These are phyloP conservation scores for Nicotiana undulata DNA, from an alignment of 257 asterid species.

Conservation along the genomic window DNA sequence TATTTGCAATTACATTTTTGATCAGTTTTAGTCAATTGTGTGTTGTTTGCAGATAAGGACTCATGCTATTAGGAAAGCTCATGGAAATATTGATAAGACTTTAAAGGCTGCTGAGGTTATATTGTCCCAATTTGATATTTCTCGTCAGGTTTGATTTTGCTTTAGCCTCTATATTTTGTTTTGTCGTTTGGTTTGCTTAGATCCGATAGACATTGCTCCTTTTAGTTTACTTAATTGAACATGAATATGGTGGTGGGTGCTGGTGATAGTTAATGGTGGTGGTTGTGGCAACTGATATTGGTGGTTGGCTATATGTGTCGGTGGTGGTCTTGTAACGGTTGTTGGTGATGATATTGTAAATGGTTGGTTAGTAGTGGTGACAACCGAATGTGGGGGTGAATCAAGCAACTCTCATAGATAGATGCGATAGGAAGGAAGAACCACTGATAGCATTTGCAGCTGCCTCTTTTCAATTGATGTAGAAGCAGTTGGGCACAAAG, in stretches of 20 bases:
- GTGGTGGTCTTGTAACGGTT: no score
- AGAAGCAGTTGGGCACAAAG: no score
- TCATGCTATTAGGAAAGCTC: conserved; percentile 91
- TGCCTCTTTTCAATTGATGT: no score
- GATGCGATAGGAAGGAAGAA: no score
- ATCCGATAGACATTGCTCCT: not conserved
- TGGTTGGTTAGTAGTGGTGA: no score
- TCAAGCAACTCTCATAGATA: no score
- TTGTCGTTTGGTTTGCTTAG: not conserved
- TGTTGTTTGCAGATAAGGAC: conserved; percentile 65
- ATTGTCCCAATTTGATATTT: conserved; percentile 77
- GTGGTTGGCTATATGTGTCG: no score
- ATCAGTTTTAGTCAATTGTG: not conserved
- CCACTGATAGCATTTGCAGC: no score
- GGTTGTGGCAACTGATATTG: no score
- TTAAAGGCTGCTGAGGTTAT: conserved; percentile 94
- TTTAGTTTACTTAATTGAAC: not conserved
- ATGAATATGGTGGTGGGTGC: not conserved
- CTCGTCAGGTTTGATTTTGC: conserved; percentile 70
- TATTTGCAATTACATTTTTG: not conserved
- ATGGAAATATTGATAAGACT: conserved; percentile 91
- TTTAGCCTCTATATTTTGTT: conserved; percentile 1
- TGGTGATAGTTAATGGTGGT: no score
- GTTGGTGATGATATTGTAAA: no score
- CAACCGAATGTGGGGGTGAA: no score